Evolutionary conservation across 23 red algal species (phyloP), one percentile per base, ranked within the genome.

Genomic region (Agarophyton chilense): DNA sequence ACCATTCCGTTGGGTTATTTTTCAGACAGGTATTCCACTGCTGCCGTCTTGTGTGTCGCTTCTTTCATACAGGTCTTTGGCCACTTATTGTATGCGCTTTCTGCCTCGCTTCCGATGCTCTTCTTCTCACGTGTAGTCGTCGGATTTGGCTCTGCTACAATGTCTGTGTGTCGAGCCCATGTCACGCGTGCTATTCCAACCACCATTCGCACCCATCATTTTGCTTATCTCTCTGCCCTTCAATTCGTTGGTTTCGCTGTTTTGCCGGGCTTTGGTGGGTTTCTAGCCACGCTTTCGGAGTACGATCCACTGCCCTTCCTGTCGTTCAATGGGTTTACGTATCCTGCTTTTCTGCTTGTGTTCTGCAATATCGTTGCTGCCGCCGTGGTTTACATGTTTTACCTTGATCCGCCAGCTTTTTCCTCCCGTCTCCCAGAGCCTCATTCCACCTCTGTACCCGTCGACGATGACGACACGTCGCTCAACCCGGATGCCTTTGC

Each of bases 191-290:
- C 93, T 19, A 83, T 92, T 34, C 63, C 89, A 4, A 10, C 73
- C 9, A 22, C 52, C 9, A 56, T 88, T 10, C 91, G 93, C 21
- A 98, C 96, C 10, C 75, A 87, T 10, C 93, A 98, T 49, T 95
- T 98, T 86, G 92, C 81, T 5, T 95, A 95, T 46, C 88, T 98
- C 49, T 96, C 93, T 53, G 96, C 77, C 34, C 26, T 95, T 29
- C 96, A 98, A 70, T 98, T 98, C 66, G 51, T 95, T 11, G 96
- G 96, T 41, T 98, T 98, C 79, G 96, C 96, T 43, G 93, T 95
- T 29, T 63, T 98, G 24, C 96, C 96, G 3, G 86, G 93, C 32
- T 79, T 82, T 33, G 91, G 92, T 24, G 90, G 87, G 25, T 52
- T 90, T 14, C 79, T 98, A 19, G 93, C 92, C 1, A 40, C 46